These are phyloP conservation scores for Aristolochia fimbriata DNA, from an alignment of 164 flowering plant species.

Conservation along the genomic window DNA sequence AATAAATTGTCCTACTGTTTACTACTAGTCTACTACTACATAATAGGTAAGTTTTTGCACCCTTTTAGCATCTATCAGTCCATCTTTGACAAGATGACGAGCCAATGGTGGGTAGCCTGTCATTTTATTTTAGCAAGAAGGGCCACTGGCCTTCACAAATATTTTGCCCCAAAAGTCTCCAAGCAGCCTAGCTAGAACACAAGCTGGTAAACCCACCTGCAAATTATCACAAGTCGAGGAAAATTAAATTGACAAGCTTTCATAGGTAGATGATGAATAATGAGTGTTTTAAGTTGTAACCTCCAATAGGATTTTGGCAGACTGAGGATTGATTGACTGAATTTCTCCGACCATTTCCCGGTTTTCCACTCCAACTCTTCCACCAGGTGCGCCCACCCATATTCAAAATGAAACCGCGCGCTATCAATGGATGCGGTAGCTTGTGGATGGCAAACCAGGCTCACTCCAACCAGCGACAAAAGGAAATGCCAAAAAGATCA, in stretches of 20 bases:
- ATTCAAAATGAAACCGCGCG: slow-evolving; percentile 80
- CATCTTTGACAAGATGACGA: slow-evolving; percentile 66
- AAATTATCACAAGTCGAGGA: slow-evolving; percentile 11
- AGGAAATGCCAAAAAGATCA: slow-evolving; percentile 91
- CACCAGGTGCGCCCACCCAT: slow-evolving; percentile 75
- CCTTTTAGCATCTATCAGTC: slow-evolving; percentile 62
- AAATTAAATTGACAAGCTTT: not conserved
- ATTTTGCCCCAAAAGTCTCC: slow-evolving; percentile 59
- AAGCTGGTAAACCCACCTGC: slow-evolving; percentile 69
- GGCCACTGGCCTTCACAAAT: slow-evolving; percentile 71
- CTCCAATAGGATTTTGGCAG: slow-evolving; percentile 67
- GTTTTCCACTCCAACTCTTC: slow-evolving; percentile 58
- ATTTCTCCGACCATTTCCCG: slow-evolving; percentile 59
- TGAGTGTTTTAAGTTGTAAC: slow-evolving; percentile 25
- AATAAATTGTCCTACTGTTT: no score
- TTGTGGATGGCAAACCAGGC: slow-evolving; percentile 61
- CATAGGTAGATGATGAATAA: slow-evolving; percentile 8
- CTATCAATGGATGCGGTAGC: slow-evolving; percentile 85
- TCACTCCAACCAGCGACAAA: slow-evolving; percentile 78
- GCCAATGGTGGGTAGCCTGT: slow-evolving; percentile 52
- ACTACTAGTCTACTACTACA: no score
- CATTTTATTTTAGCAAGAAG: slow-evolving; percentile 95
- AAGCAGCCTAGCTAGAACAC: slow-evolving; percentile 59
- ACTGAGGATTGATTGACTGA: slow-evolving; percentile 64
- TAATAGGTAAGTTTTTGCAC: slow-evolving; percentile 51